phyloP scores from a whole-genome alignment of 208 protist species.

The Trypanosoma lewisi region DNA sequence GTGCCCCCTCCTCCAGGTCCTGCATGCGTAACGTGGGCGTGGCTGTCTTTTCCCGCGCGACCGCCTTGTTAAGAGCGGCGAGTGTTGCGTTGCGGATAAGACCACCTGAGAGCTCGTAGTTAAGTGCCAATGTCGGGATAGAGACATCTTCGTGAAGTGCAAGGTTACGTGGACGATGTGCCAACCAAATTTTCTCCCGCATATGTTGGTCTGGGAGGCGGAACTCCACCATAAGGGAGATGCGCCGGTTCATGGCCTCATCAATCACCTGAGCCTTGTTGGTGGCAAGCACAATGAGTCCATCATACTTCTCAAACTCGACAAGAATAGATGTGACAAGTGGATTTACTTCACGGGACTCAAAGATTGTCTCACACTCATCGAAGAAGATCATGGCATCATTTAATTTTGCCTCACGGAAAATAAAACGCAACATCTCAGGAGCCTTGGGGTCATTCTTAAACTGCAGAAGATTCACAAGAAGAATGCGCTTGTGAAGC shows the following conservation, averaged over 20 bases:
- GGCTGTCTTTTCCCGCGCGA: conserved; percentile 70
- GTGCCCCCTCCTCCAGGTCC: conserved; percentile 79
- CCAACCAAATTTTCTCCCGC: conserved; percentile 80
- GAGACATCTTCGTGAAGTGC: conserved; percentile 60
- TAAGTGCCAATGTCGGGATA: conserved; percentile 62
- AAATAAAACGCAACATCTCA: conserved; percentile 88
- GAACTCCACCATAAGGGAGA: conserved; percentile 92
- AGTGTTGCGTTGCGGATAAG: conserved; percentile 92
- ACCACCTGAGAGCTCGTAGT: conserved; percentile 89
- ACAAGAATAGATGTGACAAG: conserved; percentile 82
- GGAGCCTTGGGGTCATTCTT: conserved; percentile 52
- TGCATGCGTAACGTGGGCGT: conserved; percentile 58
- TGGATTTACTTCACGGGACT: conserved; percentile 76
- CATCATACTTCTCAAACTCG: conserved; percentile 91
- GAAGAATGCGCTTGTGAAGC: conserved; percentile 81
- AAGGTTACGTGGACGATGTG: conserved; percentile 71
- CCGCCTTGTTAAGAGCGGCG: conserved; percentile 73
- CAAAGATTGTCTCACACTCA: conserved; percentile 92
- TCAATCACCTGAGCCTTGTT: conserved; percentile 89
- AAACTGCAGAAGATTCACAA: conserved; percentile 86
- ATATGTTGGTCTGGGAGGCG: conserved; percentile 83
- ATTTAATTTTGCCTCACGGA: conserved; percentile 90
- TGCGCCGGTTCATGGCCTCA: conserved; percentile 93
- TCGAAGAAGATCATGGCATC: conserved; percentile 94
- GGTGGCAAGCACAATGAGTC: conserved; percentile 89